Conservation (phyloP, 2,329 filamentous ascomycete species). For the Thelonectria olida region DNA sequence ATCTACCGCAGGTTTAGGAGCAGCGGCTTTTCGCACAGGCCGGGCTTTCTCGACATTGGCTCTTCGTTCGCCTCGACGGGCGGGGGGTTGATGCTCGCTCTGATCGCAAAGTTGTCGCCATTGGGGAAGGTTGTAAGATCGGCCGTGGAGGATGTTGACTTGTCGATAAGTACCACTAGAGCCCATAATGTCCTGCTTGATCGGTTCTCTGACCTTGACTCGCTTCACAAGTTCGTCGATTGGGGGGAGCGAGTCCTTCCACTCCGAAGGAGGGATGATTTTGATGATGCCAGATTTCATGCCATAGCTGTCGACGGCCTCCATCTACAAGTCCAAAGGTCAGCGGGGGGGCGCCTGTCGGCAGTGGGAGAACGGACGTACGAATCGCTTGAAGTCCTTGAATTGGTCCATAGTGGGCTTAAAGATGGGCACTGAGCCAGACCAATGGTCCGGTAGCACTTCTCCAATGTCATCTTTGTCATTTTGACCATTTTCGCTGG, state of each 20-base stretch:
- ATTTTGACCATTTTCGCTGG: conserved; percentile 26
- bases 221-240: conserved; percentile 89
- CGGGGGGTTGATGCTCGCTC: conserved; percentile 94
- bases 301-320: conserved; percentile 89
- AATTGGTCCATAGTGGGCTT: conserved; percentile 96
- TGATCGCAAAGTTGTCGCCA: conserved; percentile 95
- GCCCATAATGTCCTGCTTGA: conserved; percentile 98
- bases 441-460: conserved; percentile 87
- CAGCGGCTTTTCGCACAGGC: conserved; percentile 51
- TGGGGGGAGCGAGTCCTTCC: conserved; percentile 81
- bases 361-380: conserved; percentile 55
- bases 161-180: conserved; percentile 95
- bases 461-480: conserved; percentile 74
- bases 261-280: conserved; percentile 92
- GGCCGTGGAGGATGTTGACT: conserved; percentile 94
- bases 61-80: conserved; percentile 83
- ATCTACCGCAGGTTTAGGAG: conserved; percentile 41
- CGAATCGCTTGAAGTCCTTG: conserved; percentile 89
- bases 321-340: conserved; percentile 60
- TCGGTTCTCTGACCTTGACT: conserved; percentile 94
- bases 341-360: conserved; percentile 30
- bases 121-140: conserved; percentile 95
- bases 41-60: conserved; percentile 66
- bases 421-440: conserved; percentile 91
- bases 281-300: conserved; percentile 99